A percentile compares a stretch with the other conserved stretches of the same genome.
Evolutionary conservation across 192 early-diverging fungal genomes (phyloP).

Genomic region (Coemansia sp.): DNA sequence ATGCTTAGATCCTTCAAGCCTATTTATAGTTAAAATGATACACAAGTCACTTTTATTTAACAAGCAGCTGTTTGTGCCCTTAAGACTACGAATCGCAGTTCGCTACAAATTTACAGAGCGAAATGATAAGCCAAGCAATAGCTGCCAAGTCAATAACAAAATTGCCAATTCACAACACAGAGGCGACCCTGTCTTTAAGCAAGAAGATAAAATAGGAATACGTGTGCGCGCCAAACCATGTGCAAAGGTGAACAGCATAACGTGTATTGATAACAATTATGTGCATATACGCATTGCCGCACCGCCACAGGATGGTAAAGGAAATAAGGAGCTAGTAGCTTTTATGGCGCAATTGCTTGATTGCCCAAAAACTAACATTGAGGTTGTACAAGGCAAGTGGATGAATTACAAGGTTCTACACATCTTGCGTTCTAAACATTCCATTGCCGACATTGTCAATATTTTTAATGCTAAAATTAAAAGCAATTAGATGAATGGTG

Average conservation of each 20-base stretch:
- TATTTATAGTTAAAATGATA: neutral
- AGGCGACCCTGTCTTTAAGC: neutral
- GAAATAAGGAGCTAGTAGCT: constrained; percentile 24
- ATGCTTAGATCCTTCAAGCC: neutral
- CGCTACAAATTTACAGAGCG: neutral
- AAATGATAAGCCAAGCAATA: neutral
- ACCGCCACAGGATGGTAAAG: constrained; percentile 29
- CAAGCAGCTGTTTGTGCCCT: neutral
- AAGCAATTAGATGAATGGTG: neutral
- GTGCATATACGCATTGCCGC: constrained; percentile 30
- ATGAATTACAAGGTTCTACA: constrained; percentile 16
- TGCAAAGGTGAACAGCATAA: constrained; percentile 7
- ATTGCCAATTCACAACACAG: neutral
- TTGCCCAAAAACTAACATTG: constrained; percentile 10
- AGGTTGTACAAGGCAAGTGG: constrained; percentile 12
- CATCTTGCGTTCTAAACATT: neutral
- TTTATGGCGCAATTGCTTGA: constrained; percentile 25
- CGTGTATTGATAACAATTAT: constrained; percentile 3
- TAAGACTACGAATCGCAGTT: neutral
- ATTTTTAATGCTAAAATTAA: constrained; percentile 6
- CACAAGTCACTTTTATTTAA: neutral
- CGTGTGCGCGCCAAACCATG: constrained; percentile 11
- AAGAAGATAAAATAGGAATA: constrained; percentile 4
- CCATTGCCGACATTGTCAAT: neutral
- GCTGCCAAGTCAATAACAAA: neutral